Percentiles rank a stretch among this genome's conserved stretches.
These are phyloP conservation scores for Termitomyces sp. DNA, from an alignment of 768 basidiomycete genomes.

Conservation along the genomic window DNA sequence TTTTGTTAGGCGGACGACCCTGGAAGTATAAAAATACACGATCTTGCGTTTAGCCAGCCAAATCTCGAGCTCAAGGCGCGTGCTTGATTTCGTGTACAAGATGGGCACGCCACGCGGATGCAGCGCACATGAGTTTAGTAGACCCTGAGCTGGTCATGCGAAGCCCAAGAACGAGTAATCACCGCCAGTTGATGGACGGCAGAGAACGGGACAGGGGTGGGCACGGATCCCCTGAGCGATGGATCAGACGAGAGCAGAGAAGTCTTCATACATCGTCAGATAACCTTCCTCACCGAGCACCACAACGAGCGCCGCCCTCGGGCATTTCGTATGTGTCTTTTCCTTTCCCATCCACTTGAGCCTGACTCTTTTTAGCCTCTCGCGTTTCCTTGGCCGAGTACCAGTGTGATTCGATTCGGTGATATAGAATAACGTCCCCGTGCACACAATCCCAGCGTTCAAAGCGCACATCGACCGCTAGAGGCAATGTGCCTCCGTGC, in stretches of 20 bases:
- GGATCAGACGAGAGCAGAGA: too few species aligned
- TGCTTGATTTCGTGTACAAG: background rate
- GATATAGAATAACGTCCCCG: too few species aligned
- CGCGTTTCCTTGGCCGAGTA: too few species aligned
- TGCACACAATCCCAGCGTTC: too few species aligned
- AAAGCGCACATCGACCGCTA: too few species aligned
- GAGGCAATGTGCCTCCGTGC: too few species aligned
- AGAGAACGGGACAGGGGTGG: background rate
- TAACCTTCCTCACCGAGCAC: conserved; percentile 6
- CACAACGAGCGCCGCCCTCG: too few species aligned
- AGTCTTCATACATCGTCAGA: background rate
- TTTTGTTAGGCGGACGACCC: background rate
- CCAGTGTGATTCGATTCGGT: too few species aligned
- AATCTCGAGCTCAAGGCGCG: background rate
- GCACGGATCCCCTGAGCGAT: background rate
- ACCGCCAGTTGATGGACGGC: too few species aligned
- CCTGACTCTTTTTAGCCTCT: too few species aligned
- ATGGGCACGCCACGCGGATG: background rate
- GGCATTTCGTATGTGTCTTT: too few species aligned
- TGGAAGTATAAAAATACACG: background rate
- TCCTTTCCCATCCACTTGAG: too few species aligned
- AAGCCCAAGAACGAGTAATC: background rate
- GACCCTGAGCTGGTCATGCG: background rate
- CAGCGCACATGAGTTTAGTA: background rate
- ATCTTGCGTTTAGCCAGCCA: background rate